phyloP scores from a whole-genome alignment of 208 protist genomes.

The Paratrypanosoma confusum region DNA sequence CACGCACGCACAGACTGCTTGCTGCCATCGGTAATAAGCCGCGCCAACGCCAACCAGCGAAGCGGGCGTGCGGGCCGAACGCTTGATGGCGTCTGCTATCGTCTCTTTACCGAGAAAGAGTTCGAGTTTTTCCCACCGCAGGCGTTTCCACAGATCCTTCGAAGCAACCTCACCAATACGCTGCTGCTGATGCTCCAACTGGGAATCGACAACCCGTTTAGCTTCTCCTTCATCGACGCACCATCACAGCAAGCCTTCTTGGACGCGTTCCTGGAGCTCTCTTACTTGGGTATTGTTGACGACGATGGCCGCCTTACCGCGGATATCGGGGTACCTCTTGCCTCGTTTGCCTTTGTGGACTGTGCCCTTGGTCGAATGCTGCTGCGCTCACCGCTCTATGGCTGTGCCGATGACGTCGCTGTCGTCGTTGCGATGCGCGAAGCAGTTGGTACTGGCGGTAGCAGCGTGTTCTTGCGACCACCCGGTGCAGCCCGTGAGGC shows the following conservation, averaged over 20 bases:
- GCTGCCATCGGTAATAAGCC: constrained; percentile 96
- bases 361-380: constrained; percentile 93
- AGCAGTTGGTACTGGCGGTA: too few species aligned
- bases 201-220: constrained; percentile 91
- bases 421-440: constrained; percentile 85
- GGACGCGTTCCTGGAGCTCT: constrained; percentile 93
- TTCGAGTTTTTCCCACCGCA: constrained; percentile 68
- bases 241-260: constrained; percentile 95
- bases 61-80: constrained; percentile 98
- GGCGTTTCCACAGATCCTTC: constrained; percentile 93
- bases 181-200: constrained; percentile 94
- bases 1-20: constrained; percentile 94
- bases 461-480: constrained; percentile 53
- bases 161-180: constrained; percentile 93
- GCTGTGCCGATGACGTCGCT: constrained; percentile 67
- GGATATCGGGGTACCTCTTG: constrained; percentile 59
- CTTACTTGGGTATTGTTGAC: constrained; percentile 97
- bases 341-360: constrained; percentile 59
- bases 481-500: constrained; percentile 32
- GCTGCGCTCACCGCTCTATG: constrained; percentile 48
- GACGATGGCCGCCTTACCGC: constrained; percentile 82
- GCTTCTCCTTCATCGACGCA: constrained; percentile 97
- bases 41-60: constrained; percentile 98
- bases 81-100: constrained; percentile 96
- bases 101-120: constrained; percentile 90